Evolutionary conservation across 208 protist genomes (phyloP).

Genomic region (Phytomonas sp.): DNA sequence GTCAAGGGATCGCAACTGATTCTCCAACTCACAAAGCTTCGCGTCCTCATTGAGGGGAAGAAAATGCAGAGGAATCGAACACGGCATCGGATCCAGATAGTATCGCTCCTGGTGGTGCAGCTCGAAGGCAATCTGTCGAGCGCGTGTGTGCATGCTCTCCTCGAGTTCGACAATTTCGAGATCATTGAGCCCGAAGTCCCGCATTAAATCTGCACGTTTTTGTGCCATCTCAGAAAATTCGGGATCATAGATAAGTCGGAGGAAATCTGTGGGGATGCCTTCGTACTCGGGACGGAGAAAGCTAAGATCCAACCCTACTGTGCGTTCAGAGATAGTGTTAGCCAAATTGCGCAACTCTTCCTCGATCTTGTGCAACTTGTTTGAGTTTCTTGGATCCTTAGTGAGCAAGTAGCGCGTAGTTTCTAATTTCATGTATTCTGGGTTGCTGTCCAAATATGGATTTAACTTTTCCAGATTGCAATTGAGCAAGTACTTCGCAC

Average conservation of each 20-base stretch:
- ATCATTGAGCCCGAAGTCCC: slow-evolving; percentile 45
- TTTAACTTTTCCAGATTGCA: slow-evolving; percentile 35
- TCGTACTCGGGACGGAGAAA: slow-evolving; percentile 64
- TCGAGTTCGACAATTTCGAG: slow-evolving; percentile 57
- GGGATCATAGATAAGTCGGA: slow-evolving; percentile 42
- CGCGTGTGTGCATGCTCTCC: slow-evolving; percentile 54
- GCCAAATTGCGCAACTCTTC: slow-evolving; percentile 25
- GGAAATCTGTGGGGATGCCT: slow-evolving; percentile 51
- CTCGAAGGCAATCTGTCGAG: slow-evolving; percentile 31
- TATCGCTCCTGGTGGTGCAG: slow-evolving; percentile 51
- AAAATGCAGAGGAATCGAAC: slow-evolving; percentile 48
- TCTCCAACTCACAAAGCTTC: slow-evolving; percentile 37
- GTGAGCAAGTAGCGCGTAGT: slow-evolving; percentile 41
- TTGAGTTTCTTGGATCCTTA: slow-evolving; percentile 52
- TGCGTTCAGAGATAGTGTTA: slow-evolving; percentile 25
- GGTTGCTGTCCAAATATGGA: slow-evolving; percentile 35
- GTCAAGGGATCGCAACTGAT: slow-evolving; percentile 51
- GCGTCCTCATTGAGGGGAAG: slow-evolving; percentile 63
- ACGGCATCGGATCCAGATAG: slow-evolving; percentile 52
- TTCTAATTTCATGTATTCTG: slow-evolving; percentile 38
- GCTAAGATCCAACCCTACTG: slow-evolving; percentile 24
- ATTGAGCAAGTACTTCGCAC: slow-evolving; percentile 38
- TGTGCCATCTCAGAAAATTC: slow-evolving; percentile 37
- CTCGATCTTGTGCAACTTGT: slow-evolving; percentile 40
- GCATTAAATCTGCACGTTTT: slow-evolving; percentile 27